phyloP scores from a whole-genome alignment of 129 eudicot species.

The Heracleum sosnowskyi region DNA sequence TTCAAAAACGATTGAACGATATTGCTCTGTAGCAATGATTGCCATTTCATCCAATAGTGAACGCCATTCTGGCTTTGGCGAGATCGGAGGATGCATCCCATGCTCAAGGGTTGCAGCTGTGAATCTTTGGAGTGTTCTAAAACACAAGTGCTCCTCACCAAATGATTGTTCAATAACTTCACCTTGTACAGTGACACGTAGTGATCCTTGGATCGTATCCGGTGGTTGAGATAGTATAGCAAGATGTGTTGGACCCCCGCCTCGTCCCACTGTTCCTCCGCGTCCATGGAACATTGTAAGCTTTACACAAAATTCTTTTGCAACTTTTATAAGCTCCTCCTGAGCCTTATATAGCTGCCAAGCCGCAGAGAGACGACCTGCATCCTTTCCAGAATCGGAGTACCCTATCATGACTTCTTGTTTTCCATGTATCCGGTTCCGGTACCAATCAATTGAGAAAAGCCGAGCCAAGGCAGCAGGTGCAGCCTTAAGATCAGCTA shows the following conservation, averaged over 20 bases:
- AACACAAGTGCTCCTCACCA: constrained; percentile 80
- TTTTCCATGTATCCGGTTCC: constrained; percentile 45
- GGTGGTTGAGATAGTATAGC: constrained; percentile 86
- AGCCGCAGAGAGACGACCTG: constrained; percentile 83
- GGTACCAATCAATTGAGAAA: constrained; percentile 68
- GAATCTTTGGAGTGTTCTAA: constrained; percentile 65
- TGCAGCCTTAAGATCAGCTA: constrained; percentile 68
- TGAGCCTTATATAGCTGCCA: constrained; percentile 81
- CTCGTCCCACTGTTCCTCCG: constrained; percentile 77
- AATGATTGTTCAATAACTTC: constrained; percentile 79
- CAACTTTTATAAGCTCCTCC: constrained; percentile 57
- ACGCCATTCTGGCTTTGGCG: constrained; percentile 86
- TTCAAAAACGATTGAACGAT: constrained; percentile 60
- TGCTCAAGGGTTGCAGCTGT: constrained; percentile 85
- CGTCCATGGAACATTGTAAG: constrained; percentile 85
- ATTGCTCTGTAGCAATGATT: constrained; percentile 62
- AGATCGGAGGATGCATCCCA: constrained; percentile 73
- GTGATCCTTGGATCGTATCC: constrained; percentile 66
- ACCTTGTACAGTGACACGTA: constrained; percentile 80
- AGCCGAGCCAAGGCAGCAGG: constrained; percentile 62
- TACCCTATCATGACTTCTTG: constrained; percentile 88
- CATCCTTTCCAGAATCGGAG: constrained; percentile 82
- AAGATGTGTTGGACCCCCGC: constrained; percentile 84
- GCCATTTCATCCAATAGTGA: constrained; percentile 71
- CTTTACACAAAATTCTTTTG: constrained; percentile 58